phyloP scores from a whole-genome alignment of 768 basidiomycete species.

The Termitomyces sp. region DNA sequence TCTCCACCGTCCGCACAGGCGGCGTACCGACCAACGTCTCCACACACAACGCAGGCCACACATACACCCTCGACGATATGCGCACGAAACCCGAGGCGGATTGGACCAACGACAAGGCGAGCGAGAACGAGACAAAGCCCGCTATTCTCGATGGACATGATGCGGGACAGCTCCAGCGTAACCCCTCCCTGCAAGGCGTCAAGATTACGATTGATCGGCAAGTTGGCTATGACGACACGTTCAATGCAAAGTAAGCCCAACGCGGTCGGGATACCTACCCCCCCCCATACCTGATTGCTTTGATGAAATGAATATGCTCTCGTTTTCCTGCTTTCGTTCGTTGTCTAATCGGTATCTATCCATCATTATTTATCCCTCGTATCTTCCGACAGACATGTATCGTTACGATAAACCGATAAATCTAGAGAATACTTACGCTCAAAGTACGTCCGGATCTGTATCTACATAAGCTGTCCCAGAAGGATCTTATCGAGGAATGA shows the following conservation, averaged over 20 bases:
- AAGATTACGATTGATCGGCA: slow-evolving; percentile 58
- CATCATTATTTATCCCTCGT: neutral
- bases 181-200: slow-evolving; percentile 39
- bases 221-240: slow-evolving; percentile 43
- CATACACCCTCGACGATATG: slow-evolving; percentile 55
- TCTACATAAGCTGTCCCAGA: no score
- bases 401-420: no score
- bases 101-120: slow-evolving; percentile 43
- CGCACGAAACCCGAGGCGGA: slow-evolving; percentile 43
- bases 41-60: slow-evolving; percentile 31
- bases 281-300: neutral
- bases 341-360: neutral
- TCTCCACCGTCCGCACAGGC: slow-evolving; percentile 43
- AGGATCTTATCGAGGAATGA: no score
- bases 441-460: no score
- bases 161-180: slow-evolving; percentile 18
- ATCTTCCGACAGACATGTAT: neutral
- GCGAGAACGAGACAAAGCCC: slow-evolving; percentile 37
- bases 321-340: neutral
- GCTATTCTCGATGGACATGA: slow-evolving; percentile 29
- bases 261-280: slow-evolving; percentile 5
- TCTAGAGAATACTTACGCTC: neutral
- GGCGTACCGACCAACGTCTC: slow-evolving; percentile 34
- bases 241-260: slow-evolving; percentile 21
- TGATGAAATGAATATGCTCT: neutral